phyloP scores from a whole-genome alignment of 2,329 filamentous ascomycete genomes.

The Dissoconium aciculare region DNA sequence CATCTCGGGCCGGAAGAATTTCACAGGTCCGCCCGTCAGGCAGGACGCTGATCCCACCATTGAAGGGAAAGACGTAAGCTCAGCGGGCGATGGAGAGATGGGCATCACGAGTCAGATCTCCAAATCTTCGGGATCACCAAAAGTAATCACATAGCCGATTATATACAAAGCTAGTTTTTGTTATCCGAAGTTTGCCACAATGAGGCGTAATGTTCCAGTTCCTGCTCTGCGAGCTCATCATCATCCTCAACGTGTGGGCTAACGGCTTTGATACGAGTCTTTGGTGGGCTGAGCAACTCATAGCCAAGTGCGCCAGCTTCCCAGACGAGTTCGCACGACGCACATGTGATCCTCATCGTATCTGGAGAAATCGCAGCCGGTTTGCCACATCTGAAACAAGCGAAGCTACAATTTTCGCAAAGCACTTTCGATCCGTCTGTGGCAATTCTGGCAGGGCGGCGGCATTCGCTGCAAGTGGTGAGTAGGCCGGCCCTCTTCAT shows the following conservation, averaged over 20 bases:
- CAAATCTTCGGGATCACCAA: no score
- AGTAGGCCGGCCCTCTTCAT: slow-evolving; percentile 8
- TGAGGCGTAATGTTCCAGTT: slow-evolving; percentile 10
- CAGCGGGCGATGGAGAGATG: no score
- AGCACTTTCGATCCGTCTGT: slow-evolving; percentile 9
- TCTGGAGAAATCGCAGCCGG: slow-evolving; percentile 11
- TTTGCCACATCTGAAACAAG: slow-evolving; percentile 29
- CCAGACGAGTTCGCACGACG: slow-evolving; percentile 24
- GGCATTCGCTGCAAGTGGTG: slow-evolving; percentile 8
- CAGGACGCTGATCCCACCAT: slow-evolving; percentile 17
- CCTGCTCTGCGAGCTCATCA: slow-evolving; percentile 7
- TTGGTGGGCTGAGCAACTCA: no score
- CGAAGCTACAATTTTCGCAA: slow-evolving; percentile 30
- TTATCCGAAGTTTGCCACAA: no score
- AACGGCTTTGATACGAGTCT: no score
- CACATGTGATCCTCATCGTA: slow-evolving; percentile 18
- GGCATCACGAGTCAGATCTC: no score
- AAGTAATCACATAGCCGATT: no score
- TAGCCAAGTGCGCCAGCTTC: slow-evolving; percentile 28
- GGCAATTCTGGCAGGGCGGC: slow-evolving; percentile 7
- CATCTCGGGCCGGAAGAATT: slow-evolving; percentile 21
- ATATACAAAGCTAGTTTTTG: no score
- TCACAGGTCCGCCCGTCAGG: slow-evolving; percentile 23
- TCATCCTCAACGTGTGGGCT: slow-evolving; percentile 4
- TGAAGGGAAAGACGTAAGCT: slow-evolving; percentile 11